Base-by-base conservation (phyloP, 2,329 filamentous ascomycete genomes). In the Paracoccidioides brasiliensis region DNA sequence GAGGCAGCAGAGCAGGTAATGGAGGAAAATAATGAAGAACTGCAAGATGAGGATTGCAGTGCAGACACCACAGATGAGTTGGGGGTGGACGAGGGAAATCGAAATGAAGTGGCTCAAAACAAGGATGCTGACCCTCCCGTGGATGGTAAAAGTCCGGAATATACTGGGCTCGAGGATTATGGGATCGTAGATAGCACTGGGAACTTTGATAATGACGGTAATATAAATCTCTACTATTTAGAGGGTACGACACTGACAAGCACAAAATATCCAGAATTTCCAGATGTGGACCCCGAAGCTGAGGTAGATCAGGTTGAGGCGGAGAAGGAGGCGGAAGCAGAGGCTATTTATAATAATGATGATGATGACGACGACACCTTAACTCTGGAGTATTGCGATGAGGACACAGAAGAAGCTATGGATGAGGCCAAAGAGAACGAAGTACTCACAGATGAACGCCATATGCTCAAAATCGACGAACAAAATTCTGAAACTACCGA, bases 321-420 rank as follows among this genome's bases (percentile, higher is more conserved):
- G 9, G 57, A 57, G 44, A 60, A 57, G 40, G 59, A 60, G 40
- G 56, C 57, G 10, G 56, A 57, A 56, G 62, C 68, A 55, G 60
- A 65, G 35, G 63, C 64, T 52, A 62, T 64, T 37, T 58, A 46
- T 53, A 59, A 61, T 30, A 55, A 60, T 53, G 60, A 61, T 30
- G 56, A 60, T 41, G 55, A 58, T 14, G 52, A 52, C 28, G 38
- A 52, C 28, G 38, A 52, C 3, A 41, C 28, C 22, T 15, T 41
- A 14, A 1, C 15, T 7, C 4, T 42, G 10, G 28, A 41, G 15
- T 6, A 4, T 5, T 32, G 12, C 3, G 22, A 52, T 10, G 55
- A 57, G 8, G 55, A 57, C 54, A 61, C 68, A 56, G 49, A 63
- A 35, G 61, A 64, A 37, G 63, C 64, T 52, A 61, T 64, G 35